A percentile compares a stretch with the other conserved stretches of the same genome.
Conservation (phyloP, 768 basidiomycete genomes). For the Dacryopinax primogenitus region DNA sequence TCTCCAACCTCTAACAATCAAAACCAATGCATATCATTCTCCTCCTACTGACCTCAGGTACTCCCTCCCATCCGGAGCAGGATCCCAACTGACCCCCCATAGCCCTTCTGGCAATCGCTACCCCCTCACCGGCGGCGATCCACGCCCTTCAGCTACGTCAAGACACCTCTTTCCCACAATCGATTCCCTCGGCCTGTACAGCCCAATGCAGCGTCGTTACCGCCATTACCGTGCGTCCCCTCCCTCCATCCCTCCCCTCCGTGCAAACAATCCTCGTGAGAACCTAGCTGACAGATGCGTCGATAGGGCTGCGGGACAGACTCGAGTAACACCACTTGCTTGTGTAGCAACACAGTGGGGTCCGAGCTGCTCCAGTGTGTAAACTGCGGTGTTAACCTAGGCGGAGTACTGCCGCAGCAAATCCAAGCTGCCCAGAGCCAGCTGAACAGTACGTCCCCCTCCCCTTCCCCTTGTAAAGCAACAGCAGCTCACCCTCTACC, state of each 20-base stretch:
- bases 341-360: constrained; percentile 1
- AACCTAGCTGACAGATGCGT: too few relatives aligned
- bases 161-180: background rate
- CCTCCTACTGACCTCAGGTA: too few relatives aligned
- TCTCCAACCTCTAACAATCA: too few relatives aligned
- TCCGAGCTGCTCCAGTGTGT: background rate
- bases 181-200: background rate
- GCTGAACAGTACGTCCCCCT: constrained; percentile 3
- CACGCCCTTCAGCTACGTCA: background rate
- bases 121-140: background rate
- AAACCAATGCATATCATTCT: too few relatives aligned
- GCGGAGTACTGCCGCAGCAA: background rate
- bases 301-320: constrained; percentile 1
- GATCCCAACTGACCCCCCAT: background rate
- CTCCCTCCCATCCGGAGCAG: too few relatives aligned
- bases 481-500: background rate
- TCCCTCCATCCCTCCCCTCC: background rate
- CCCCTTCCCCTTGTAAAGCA: background rate
- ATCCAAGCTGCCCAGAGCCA: background rate
- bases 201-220: background rate
- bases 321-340: background rate
- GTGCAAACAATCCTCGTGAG: background rate
- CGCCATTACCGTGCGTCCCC: background rate
- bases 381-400: background rate
- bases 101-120: background rate